These are phyloP conservation scores for Phaseolus coccineus DNA, from an alignment of 331 rosid genomes.

Conservation along the genomic window DNA sequence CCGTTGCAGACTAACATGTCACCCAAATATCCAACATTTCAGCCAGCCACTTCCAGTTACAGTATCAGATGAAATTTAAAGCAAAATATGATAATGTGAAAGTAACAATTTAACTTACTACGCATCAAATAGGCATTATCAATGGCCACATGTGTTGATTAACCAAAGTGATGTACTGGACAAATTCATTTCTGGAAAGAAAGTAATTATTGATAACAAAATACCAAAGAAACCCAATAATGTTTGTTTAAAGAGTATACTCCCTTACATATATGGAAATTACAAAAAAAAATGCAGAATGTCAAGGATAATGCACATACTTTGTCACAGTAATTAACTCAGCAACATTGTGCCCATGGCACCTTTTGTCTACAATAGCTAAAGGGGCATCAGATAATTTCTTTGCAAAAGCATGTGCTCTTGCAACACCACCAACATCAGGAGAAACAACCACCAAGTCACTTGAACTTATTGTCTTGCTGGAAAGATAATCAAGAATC, in stretches of 20 bases:
- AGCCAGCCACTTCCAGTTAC: not conserved
- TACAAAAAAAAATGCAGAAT: not conserved
- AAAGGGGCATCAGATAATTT: constrained; percentile 94
- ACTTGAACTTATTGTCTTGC: constrained; percentile 73
- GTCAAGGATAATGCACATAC: not conserved
- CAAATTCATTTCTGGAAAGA: not conserved
- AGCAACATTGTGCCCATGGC: constrained; percentile 87
- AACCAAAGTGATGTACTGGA: not conserved
- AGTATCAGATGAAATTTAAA: not conserved
- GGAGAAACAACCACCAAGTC: constrained; percentile 98
- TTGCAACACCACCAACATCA: constrained; percentile 99
- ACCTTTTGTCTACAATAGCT: constrained; percentile 97
- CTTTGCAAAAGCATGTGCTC: constrained; percentile 98
- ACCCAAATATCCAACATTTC: not conserved
- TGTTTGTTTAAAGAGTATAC: not conserved
- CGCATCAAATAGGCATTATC: not conserved
- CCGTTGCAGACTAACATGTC: not conserved
- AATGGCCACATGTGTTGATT: not conserved
- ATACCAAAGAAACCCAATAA: not conserved
- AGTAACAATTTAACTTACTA: not conserved
- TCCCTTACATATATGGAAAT: not conserved
- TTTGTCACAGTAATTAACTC: constrained; percentile 62
- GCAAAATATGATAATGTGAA: not conserved
- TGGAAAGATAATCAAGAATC: constrained; percentile 96
- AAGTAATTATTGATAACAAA: not conserved